Conservation (phyloP, 257 asterid genomes). For the Solanum medicagineum region DNA sequence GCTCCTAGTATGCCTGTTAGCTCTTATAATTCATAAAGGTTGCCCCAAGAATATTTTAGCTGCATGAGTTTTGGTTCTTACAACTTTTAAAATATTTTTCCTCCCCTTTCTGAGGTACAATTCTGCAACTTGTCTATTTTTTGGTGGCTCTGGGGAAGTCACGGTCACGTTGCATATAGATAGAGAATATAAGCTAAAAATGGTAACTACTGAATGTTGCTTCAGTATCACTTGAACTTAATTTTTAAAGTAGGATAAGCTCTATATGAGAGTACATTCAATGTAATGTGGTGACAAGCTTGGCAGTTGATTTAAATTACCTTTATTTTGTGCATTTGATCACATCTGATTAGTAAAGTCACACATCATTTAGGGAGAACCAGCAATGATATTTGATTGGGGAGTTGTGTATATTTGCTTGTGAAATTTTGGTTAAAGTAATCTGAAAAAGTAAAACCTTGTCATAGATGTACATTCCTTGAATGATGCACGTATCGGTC, state of each 20-base stretch:
- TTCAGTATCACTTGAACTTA: background rate
- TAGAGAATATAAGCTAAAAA: background rate
- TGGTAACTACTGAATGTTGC: background rate
- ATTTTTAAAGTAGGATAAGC: background rate
- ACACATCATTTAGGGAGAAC: background rate
- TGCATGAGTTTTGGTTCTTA: background rate
- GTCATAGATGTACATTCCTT: background rate
- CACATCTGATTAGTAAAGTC: background rate
- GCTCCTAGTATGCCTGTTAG: background rate
- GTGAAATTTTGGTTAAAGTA: background rate
- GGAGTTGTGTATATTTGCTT: background rate
- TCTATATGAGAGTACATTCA: background rate
- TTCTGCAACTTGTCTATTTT: background rate
- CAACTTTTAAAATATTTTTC: background rate
- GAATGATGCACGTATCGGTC: background rate
- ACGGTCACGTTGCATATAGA: background rate
- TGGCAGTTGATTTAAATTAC: background rate
- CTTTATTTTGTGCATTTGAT: background rate
- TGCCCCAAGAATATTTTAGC: background rate
- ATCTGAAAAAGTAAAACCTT: background rate
- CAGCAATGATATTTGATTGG: background rate
- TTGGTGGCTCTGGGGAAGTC: background rate
- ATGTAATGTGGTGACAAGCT: background rate
- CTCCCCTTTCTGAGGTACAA: background rate
- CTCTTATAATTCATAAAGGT: background rate